A percentile compares a stretch with the other conserved stretches of the same genome.
These are phyloP conservation scores for Starmerella apicola DNA, from an alignment of 805 yeast genomes.

Conservation along the genomic window DNA sequence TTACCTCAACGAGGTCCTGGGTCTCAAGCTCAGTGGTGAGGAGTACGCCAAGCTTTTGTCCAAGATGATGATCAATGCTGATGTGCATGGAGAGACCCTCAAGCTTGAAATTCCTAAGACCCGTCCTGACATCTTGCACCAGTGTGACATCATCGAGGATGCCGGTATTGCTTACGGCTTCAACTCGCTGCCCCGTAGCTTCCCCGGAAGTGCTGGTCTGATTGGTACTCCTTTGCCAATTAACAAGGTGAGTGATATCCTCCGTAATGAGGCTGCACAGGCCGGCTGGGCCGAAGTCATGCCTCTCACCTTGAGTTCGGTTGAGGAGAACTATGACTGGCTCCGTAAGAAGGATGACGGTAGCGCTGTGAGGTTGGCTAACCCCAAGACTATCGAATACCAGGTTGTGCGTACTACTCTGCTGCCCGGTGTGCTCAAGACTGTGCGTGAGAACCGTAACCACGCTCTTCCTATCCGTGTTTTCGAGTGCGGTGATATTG, in stretches of 20 bases:
- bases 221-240: conserved; percentile 83
- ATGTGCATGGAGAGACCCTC: conserved; percentile 36
- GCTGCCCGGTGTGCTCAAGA: conserved; percentile 88
- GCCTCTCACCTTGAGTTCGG: conserved; percentile 92
- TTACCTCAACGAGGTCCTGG: conserved; percentile 87
- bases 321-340: conserved; percentile 89
- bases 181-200: conserved; percentile 72
- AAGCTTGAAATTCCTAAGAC: conserved; percentile 73
- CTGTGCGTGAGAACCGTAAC: conserved; percentile 89
- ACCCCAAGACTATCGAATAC: conserved; percentile 93
- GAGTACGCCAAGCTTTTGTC: conserved; percentile 56
- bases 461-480: conserved; percentile 91
- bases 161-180: conserved; percentile 95
- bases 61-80: conserved; percentile 71
- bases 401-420: conserved; percentile 95
- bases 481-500: conserved; percentile 92
- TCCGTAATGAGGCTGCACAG: conserved; percentile 83
- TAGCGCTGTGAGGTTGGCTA: conserved; percentile 74
- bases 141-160: conserved; percentile 97
- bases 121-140: conserved; percentile 90
- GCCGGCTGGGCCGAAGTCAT: conserved; percentile 92
- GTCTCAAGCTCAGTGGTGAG: conserved; percentile 56
- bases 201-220: conserved; percentile 60
- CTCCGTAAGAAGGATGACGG: conserved; percentile 59
- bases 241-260: conserved; percentile 80